Conservation (phyloP, 768 basidiomycete species). For the Tylopilus vinaceipallidus region DNA sequence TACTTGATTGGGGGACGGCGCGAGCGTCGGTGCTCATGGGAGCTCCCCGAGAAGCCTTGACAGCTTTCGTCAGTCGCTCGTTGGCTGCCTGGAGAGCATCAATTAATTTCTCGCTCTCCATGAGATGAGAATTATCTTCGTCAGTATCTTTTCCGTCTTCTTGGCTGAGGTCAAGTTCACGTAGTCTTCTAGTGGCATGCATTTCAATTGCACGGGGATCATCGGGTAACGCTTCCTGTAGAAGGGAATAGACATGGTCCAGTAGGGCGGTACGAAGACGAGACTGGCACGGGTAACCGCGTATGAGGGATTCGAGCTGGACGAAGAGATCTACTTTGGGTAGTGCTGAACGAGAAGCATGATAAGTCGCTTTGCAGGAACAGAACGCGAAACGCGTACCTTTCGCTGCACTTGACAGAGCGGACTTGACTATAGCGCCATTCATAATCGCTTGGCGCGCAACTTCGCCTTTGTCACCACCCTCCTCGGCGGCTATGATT, state of each 20-base stretch:
- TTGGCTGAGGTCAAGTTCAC: slow-evolving; percentile 28
- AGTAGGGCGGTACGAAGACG: slow-evolving; percentile 40
- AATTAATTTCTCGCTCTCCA: slow-evolving; percentile 23
- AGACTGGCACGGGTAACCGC: slow-evolving; percentile 41
- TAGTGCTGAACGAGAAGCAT: slow-evolving; percentile 31
- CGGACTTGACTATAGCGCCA: slow-evolving; percentile 76
- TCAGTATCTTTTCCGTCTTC: slow-evolving; percentile 9
- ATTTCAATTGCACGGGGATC: slow-evolving; percentile 40
- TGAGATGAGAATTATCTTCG: slow-evolving; percentile 4
- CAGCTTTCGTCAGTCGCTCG: slow-evolving; percentile 27
- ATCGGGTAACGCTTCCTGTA: slow-evolving; percentile 36
- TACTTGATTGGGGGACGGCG: slow-evolving; percentile 29
- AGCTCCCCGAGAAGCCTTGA: slow-evolving; percentile 27
- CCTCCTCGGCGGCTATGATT: slow-evolving; percentile 33
- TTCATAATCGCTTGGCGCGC: slow-evolving; percentile 69
- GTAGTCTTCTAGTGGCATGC: slow-evolving; percentile 37
- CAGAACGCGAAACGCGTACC: slow-evolving; percentile 42
- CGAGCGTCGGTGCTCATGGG: slow-evolving; percentile 10
- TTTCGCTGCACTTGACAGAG: slow-evolving; percentile 72
- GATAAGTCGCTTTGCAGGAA: slow-evolving; percentile 9
- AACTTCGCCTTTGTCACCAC: slow-evolving; percentile 46
- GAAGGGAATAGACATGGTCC: slow-evolving; percentile 42
- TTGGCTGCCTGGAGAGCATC: slow-evolving; percentile 32
- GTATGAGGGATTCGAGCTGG: slow-evolving; percentile 41
- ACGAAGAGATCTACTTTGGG: slow-evolving; percentile 42